Percentiles rank a stretch among this genome's conserved stretches.
These are phyloP conservation scores for Irpex sp. DNA, from an alignment of 1,284 basidiomycete genomes.

Conservation along the genomic window DNA sequence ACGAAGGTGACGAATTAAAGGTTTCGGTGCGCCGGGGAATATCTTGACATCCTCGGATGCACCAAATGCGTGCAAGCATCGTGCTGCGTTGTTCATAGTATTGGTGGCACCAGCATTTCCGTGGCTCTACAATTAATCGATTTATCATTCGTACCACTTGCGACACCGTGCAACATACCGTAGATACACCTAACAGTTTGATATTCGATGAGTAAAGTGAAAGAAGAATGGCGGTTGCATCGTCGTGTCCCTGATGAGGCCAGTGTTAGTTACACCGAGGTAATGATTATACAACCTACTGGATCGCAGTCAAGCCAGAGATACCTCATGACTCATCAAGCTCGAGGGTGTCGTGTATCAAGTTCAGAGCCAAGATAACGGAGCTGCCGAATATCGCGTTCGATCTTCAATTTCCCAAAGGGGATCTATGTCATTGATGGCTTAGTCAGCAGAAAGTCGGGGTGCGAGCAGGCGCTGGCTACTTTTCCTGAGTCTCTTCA, in stretches of 20 bases:
- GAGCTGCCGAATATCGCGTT: background rate
- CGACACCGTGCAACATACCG: constrained; percentile 37
- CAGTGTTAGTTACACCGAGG: constrained; percentile 1
- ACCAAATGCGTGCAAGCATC: constrained; percentile 68
- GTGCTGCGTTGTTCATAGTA: constrained; percentile 70
- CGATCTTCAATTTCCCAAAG: background rate
- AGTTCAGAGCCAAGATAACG: background rate
- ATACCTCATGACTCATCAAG: constrained; percentile 17
- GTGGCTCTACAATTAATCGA: constrained; percentile 50
- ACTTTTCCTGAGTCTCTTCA: background rate
- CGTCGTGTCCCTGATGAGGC: constrained; percentile 70
- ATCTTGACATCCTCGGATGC: constrained; percentile 55
- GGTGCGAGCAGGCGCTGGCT: background rate
- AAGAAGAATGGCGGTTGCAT: constrained; percentile 77
- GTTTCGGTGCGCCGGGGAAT: constrained; percentile 64
- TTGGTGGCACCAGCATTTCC: constrained; percentile 66
- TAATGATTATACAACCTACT: constrained; percentile 28
- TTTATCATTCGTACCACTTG: background rate
- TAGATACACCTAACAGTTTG: constrained; percentile 74
- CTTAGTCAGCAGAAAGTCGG: constrained; percentile 25
- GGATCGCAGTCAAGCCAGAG: constrained; percentile 60
- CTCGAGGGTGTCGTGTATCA: background rate
- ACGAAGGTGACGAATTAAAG: constrained; percentile 43
- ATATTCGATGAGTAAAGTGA: constrained; percentile 64
- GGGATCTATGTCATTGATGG: background rate